Conservation (phyloP, 2,329 filamentous ascomycete species). For the Polytolypa hystricis region DNA sequence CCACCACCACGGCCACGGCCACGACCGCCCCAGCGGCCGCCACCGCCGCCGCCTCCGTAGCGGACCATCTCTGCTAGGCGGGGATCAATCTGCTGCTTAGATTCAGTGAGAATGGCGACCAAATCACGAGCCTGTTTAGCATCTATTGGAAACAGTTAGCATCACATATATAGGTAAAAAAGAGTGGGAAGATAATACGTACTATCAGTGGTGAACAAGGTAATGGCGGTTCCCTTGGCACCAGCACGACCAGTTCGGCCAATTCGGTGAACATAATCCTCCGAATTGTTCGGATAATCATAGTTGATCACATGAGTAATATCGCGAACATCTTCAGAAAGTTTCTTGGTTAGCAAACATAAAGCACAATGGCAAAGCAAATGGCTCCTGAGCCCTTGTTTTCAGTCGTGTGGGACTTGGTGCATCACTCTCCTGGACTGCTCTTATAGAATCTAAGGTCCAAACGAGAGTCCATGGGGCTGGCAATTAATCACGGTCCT, state of each 20-base stretch:
- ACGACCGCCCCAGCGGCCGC: constrained; percentile 54
- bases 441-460: constrained; percentile 34
- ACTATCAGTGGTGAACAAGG: constrained; percentile 99
- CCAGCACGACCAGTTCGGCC: constrained; percentile 63
- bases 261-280: constrained; percentile 60
- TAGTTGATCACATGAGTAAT: constrained; percentile 99
- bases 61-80: constrained; percentile 91
- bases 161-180: too few species aligned
- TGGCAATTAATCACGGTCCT: constrained; percentile 52
- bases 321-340: constrained; percentile 93
- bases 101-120: constrained; percentile 81
- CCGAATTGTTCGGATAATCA: constrained; percentile 93
- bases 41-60: constrained; percentile 71
- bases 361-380: constrained; percentile 40
- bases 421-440: constrained; percentile 47
- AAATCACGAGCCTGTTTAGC: constrained; percentile 95
- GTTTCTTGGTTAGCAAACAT: constrained; percentile 63
- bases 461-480: constrained; percentile 41
- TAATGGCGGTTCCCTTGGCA: constrained; percentile 90
- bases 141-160: constrained; percentile 41
- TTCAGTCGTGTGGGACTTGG: constrained; percentile 50
- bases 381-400: constrained; percentile 41
- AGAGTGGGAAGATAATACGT: constrained; percentile 38
- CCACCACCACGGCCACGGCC: constrained; percentile 56
- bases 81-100: constrained; percentile 96